phyloP scores from a whole-genome alignment of 108 stramenopile species.

The Cylindrotheca fusiformis region DNA sequence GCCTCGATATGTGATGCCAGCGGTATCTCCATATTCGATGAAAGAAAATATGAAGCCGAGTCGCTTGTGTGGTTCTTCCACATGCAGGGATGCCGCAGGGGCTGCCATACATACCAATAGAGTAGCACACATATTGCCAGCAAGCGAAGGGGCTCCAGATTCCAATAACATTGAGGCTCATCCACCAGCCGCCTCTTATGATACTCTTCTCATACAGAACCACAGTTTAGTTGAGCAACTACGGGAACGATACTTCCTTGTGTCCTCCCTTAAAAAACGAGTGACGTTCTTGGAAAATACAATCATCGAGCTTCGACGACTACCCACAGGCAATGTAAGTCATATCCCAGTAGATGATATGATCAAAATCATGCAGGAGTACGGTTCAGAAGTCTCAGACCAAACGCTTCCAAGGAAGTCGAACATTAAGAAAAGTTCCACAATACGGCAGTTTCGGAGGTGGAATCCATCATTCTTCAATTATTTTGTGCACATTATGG shows the following conservation, averaged over 20 bases:
- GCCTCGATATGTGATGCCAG: too few species aligned
- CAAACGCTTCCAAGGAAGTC: constrained; percentile 32
- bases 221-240: constrained; percentile 64
- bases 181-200: too few species aligned
- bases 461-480: constrained; percentile 58
- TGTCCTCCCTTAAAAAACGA: constrained; percentile 25
- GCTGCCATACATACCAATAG: too few species aligned
- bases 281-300: constrained; percentile 30
- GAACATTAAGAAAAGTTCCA: constrained; percentile 41
- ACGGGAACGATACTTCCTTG: constrained; percentile 21
- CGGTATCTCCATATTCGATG: too few species aligned
- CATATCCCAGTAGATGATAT: constrained; percentile 55
- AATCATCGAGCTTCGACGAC: constrained; percentile 43
- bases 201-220: constrained; percentile 37
- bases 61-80: too few species aligned
- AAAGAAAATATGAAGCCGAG: too few species aligned
- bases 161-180: too few species aligned
- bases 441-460: constrained; percentile 55
- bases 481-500: constrained; percentile 45
- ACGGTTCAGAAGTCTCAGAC: constrained; percentile 57
- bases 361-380: constrained; percentile 50
- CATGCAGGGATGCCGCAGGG: too few species aligned
- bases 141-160: too few species aligned
- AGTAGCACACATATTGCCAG: too few species aligned
- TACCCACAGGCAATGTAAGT: constrained; percentile 45